Base-by-base conservation (phyloP, 1,139 yeast genomes). In the Entelexis sorbosivorans region DNA sequence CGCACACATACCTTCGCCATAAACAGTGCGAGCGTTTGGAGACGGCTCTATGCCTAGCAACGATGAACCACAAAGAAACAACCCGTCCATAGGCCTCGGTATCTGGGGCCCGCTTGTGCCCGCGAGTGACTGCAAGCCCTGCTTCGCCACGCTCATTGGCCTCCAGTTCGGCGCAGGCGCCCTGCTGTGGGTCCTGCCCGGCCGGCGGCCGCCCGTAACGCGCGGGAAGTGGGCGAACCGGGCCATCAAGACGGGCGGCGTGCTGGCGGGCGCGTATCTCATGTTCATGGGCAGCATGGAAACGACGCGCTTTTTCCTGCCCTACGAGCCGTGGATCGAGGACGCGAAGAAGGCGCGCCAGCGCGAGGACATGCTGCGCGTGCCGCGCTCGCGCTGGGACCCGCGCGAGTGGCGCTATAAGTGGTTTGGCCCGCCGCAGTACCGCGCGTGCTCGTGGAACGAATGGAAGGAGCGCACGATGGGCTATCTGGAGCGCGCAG, bases 91-190 rank as follows among this genome's bases (percentile, higher is more conserved):
- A 40, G 69, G 69, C 1, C 60, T 66, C 32, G 52, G 58, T 26
- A 43, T 64, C 22, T 66, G 69, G 69, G 69, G 69, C 16, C 69
- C 69, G 1, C 56, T 66, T 29, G 61, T 66, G 7, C 69, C 69
- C 6, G 69, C 69, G 14, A 65, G 60, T 50, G 69, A 66, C 53
- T 66, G 69, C 55, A 57, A 56, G 40, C 34, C 55, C 13, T 65
- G 69, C 47, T 50, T 66, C 38, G 64, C 63, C 34, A 54, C 65
- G 1, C 54, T 66, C 33, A 57, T 63, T 2, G 62, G 61, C 2
- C 32, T 63, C 16, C 69, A 66, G 57, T 47, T 61, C 24, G 52
- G 57, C 24, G 61, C 58, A 8, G 69, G 69, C 14, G 56, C 63
- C 33, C 36, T 56, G 47, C 52, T 65, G 38, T 64, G 62, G 60